These are phyloP conservation scores for Apiospora koreana DNA, from an alignment of 2,329 filamentous ascomycete species.

Conservation along the genomic window DNA sequence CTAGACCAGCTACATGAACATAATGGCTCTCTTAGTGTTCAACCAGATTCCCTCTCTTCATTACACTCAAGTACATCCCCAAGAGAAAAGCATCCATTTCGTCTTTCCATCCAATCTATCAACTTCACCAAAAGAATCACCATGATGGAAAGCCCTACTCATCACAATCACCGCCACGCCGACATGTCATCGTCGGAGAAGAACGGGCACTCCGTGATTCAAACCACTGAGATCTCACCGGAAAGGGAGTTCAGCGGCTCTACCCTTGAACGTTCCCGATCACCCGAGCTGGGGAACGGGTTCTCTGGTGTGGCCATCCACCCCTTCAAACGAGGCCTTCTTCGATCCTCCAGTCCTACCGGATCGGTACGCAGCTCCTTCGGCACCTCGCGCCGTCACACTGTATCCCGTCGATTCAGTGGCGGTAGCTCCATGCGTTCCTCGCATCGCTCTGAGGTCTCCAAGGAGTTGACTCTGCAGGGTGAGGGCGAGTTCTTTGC, in stretches of 20 bases:
- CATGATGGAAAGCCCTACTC: background rate
- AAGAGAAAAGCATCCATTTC: background rate
- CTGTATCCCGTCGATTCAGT: background rate
- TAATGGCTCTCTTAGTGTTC: background rate
- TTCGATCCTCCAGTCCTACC: background rate
- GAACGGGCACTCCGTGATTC: background rate
- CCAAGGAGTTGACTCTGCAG: background rate
- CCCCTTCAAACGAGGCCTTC: background rate
- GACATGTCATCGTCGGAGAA: background rate
- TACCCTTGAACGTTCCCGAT: background rate
- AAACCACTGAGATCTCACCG: background rate
- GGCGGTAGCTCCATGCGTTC: background rate
- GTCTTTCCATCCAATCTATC: background rate
- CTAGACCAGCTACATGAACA: background rate
- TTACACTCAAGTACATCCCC: background rate
- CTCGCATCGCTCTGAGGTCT: conserved; percentile 9
- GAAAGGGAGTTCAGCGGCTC: background rate
- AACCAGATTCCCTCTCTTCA: background rate
- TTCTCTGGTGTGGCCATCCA: background rate
- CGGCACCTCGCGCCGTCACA: background rate
- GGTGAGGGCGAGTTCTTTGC: conserved; percentile 12
- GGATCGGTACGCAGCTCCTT: conserved; percentile 8
- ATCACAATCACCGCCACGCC: background rate
- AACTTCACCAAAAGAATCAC: background rate
- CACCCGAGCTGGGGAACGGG: background rate